Percentiles rank a stretch among this genome's conserved stretches.
Conservation (phyloP, 2,329 filamentous ascomycete genomes). For the Exophiala spinifera region DNA sequence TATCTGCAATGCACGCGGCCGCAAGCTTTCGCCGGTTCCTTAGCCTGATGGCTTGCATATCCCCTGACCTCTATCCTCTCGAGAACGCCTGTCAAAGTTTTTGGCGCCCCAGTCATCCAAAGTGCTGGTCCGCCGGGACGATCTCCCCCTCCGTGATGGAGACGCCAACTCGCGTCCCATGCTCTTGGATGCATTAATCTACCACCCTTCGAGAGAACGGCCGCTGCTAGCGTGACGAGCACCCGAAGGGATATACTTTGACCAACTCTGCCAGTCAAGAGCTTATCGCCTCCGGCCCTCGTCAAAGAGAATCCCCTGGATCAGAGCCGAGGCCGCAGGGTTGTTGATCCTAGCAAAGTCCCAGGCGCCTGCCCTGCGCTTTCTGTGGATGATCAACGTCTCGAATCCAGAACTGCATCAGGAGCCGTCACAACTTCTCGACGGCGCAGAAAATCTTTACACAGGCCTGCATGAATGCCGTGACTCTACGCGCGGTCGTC, state of each 20-base stretch:
- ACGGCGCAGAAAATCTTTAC: conserved; percentile 7
- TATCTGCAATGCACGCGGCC: background rate
- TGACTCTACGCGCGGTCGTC: conserved; percentile 14
- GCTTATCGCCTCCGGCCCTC: background rate
- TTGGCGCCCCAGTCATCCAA: background rate
- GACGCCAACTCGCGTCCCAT: background rate
- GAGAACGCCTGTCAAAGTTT: background rate
- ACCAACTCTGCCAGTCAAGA: background rate
- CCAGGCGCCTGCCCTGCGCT: background rate
- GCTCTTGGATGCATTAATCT: background rate
- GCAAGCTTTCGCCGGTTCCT: background rate
- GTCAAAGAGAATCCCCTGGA: background rate
- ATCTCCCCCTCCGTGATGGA: background rate
- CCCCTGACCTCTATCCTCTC: background rate
- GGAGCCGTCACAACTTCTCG: background rate
- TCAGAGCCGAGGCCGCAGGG: too few relatives aligned
- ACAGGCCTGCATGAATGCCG: conserved; percentile 2
- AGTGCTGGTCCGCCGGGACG: background rate
- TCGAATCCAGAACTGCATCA: background rate
- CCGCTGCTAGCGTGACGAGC: background rate
- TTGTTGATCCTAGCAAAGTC: too few relatives aligned
- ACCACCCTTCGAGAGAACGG: background rate
- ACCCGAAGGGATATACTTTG: background rate
- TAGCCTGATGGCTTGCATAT: background rate
- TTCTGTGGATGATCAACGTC: background rate